phyloP scores from a whole-genome alignment of 495 filamentous ascomycete genomes.

The Friedmanniomyces simplex region DNA sequence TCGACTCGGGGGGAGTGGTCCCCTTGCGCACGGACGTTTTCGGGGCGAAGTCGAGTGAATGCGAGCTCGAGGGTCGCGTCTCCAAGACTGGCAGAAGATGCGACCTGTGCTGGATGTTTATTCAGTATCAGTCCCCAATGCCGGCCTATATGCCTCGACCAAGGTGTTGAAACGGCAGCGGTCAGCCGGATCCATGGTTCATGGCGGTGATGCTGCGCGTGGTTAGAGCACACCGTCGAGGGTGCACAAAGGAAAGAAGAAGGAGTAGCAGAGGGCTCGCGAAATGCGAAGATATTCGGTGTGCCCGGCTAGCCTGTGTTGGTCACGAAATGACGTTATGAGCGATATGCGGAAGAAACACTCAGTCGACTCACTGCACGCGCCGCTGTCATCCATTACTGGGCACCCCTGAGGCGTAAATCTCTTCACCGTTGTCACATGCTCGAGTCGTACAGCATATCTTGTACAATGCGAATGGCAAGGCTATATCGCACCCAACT shows the following conservation, averaged over 20 bases:
- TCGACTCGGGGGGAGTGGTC: too few species aligned
- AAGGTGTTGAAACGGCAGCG: too few species aligned
- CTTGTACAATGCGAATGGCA: neutral
- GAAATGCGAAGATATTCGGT: neutral
- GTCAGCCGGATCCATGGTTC: too few species aligned
- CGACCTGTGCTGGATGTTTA: too few species aligned
- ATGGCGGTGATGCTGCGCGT: too few species aligned
- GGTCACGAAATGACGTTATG: neutral
- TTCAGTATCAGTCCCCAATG: too few species aligned
- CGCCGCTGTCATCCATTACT: neutral
- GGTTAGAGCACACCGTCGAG: neutral
- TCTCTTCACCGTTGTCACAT: neutral
- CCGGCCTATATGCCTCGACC: too few species aligned
- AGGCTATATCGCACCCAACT: slow-evolving; percentile 65
- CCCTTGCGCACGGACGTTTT: too few species aligned
- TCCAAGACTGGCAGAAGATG: too few species aligned
- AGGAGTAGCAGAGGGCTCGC: neutral
- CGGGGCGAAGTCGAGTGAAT: too few species aligned
- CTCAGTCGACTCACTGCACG: neutral
- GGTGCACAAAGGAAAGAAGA: neutral
- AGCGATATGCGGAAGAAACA: neutral
- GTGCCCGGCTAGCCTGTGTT: neutral
- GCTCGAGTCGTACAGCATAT: neutral
- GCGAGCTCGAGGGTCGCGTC: too few species aligned
- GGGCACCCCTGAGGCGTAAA: neutral